Conservation (phyloP, 441 rosid species). For the Euphorbia schlechtendalii region DNA sequence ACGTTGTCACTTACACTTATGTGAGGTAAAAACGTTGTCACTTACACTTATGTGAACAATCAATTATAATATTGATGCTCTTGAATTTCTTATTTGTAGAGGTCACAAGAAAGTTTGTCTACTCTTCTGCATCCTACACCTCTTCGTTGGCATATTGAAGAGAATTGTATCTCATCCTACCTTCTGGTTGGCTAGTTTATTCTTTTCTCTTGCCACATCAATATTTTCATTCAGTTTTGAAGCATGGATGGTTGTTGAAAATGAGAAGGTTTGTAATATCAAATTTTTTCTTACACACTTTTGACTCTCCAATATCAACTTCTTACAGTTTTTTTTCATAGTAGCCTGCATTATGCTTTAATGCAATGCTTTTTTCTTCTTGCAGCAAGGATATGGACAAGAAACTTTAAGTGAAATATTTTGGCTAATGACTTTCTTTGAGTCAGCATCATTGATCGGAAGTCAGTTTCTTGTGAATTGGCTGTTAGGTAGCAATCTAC, state of each 20-base stretch:
- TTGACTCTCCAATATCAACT: too few species aligned
- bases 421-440: conserved; percentile 86
- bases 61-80: conserved; percentile 6
- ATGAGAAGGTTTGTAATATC: conserved; percentile 56
- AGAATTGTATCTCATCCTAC: conserved; percentile 44
- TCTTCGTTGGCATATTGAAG: conserved; percentile 69
- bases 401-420: conserved; percentile 67
- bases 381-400: conserved; percentile 79
- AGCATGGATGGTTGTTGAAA: conserved; percentile 76
- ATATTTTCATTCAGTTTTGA: conserved; percentile 73
- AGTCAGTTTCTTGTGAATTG: conserved; percentile 75
- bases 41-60: conserved; percentile 11
- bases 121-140: conserved; percentile 61
- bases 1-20: too few species aligned
- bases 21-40: conserved; percentile 2
- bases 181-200: conserved; percentile 51
- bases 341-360: neutral
- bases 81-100: conserved; percentile 32
- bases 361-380: conserved; percentile 13
- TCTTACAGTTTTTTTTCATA: too few species aligned
- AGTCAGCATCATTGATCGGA: conserved; percentile 67
- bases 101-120: conserved; percentile 74
- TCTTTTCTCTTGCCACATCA: conserved; percentile 64
- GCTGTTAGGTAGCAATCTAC: conserved; percentile 40
- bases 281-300: neutral